Evolutionary conservation across 257 asterid species (phyloP).

Genomic region (Eucommia ulmoides): DNA sequence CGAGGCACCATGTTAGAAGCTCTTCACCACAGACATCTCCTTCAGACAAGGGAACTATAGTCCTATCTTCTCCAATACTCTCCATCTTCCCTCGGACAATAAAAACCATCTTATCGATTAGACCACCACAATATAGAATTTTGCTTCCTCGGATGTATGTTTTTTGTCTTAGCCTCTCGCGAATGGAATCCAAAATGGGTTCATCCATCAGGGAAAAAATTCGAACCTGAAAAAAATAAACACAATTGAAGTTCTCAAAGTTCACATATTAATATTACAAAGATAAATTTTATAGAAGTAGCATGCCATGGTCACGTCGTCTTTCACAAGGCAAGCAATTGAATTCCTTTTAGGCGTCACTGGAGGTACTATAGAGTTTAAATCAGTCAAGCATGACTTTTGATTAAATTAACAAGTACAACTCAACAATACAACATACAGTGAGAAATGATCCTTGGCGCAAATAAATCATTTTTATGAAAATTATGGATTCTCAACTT

Average conservation of each 20-base stretch:
- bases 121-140: constrained; percentile 51
- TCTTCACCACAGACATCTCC: constrained; percentile 94
- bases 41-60: constrained; percentile 42
- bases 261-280: background rate
- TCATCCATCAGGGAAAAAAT: constrained; percentile 72
- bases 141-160: constrained; percentile 68
- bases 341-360: background rate
- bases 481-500: too few relatives aligned
- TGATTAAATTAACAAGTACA: background rate
- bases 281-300: background rate
- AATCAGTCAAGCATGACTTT: background rate
- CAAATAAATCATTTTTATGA: too few relatives aligned
- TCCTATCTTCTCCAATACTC: constrained; percentile 62
- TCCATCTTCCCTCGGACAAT: constrained; percentile 83
- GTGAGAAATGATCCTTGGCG: too few relatives aligned
- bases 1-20: constrained; percentile 93
- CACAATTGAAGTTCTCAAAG: background rate
- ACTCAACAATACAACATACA: background rate
- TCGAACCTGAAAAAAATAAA: constrained; percentile 49
- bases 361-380: background rate
- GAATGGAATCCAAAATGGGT: constrained; percentile 71
- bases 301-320: too few relatives aligned
- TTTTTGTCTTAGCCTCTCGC: constrained; percentile 72
- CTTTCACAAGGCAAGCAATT: background rate
- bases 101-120: constrained; percentile 80